Evolutionary conservation across 208 protist species (phyloP).

Genomic region (Acanthamoeba quina): DNA sequence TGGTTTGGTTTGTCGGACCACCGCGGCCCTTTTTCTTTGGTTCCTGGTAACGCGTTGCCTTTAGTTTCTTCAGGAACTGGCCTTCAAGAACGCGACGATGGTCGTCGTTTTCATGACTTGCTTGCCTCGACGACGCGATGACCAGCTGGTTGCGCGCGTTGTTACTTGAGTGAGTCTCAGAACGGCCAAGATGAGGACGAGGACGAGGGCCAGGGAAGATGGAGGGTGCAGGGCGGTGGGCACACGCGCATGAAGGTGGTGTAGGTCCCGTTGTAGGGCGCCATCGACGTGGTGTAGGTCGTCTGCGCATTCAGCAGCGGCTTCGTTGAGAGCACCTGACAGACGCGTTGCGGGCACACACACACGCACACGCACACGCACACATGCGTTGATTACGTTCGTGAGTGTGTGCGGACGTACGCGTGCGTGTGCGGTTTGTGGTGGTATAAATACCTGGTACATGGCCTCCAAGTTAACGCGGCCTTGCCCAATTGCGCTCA

Average conservation of each 20-base stretch:
- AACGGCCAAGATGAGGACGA: neutral
- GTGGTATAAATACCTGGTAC: neutral
- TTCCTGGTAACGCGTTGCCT: neutral
- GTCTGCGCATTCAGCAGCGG: conserved; percentile 46
- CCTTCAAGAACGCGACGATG: too few species aligned
- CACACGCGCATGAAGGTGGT: conserved; percentile 12
- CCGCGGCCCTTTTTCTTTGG: neutral
- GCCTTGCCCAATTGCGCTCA: conserved; percentile 14
- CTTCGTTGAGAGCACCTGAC: conserved; percentile 61
- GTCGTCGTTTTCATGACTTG: too few species aligned
- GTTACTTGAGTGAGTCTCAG: neutral
- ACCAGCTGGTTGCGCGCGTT: too few species aligned
- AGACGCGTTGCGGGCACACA: neutral
- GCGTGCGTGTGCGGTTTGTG: neutral
- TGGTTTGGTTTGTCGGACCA: too few species aligned
- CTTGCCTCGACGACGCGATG: neutral
- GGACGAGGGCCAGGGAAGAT: neutral
- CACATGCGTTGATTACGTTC: neutral
- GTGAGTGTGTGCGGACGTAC: neutral
- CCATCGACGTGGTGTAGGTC: conserved; percentile 53
- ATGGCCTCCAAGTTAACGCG: neutral
- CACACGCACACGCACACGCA: neutral
- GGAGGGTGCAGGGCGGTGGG: conserved; percentile 39
- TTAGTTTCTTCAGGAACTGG: too few species aligned
- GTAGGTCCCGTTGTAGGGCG: neutral